A percentile compares a stretch with the other conserved stretches of the same genome.
phyloP scores from a whole-genome alignment of 176 grass and related monocot genomes.

The Panicum miliaceum region DNA sequence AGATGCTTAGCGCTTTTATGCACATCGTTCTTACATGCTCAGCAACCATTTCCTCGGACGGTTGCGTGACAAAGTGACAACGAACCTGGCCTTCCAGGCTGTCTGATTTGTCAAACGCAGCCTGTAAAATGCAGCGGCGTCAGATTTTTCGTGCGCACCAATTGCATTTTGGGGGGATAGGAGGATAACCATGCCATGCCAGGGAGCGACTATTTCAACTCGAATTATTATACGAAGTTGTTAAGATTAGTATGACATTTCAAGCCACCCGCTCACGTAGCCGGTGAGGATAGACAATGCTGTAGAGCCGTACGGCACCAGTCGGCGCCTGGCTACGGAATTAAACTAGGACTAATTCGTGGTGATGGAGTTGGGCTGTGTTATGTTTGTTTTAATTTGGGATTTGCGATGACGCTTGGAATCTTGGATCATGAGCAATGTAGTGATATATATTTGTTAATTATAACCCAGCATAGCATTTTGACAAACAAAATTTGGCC shows the following conservation, averaged over 20 bases:
- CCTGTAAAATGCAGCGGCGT: background rate
- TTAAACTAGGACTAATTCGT: constrained; percentile 23
- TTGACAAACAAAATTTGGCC: constrained; percentile 9
- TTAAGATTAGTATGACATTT: background rate
- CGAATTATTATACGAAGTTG: background rate
- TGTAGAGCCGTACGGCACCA: background rate
- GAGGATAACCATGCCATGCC: background rate
- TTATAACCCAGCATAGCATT: background rate
- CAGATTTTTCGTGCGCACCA: background rate
- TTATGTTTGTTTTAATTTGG: constrained; percentile 13
- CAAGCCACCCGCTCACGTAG: background rate
- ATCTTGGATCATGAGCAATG: background rate
- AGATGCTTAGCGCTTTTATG: background rate
- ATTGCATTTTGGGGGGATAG: background rate
- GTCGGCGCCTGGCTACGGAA: background rate
- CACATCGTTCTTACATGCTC: background rate
- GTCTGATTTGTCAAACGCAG: constrained; percentile 10
- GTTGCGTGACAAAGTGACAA: background rate
- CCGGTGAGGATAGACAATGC: background rate
- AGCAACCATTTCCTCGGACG: background rate
- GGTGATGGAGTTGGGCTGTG: constrained; percentile 18
- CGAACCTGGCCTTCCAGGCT: background rate
- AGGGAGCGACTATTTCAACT: background rate
- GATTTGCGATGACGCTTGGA: background rate
- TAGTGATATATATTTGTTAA: background rate